phyloP scores from a whole-genome alignment of 768 basidiomycete genomes.

The Pleurotus giganteus region DNA sequence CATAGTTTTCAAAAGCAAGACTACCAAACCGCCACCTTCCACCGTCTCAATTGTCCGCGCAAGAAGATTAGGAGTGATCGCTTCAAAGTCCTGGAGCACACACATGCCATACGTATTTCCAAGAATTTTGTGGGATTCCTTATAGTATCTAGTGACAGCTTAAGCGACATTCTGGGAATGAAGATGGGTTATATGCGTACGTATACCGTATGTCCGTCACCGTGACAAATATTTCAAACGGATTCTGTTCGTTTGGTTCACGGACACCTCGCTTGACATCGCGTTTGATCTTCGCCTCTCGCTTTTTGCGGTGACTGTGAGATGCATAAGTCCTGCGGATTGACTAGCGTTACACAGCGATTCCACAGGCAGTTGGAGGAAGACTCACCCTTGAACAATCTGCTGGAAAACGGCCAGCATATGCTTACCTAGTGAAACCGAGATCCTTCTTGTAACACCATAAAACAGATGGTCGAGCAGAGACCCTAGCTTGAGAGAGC shows the following conservation, averaged over 20 bases:
- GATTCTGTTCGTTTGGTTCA: constrained; percentile 93
- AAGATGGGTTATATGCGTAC: constrained; percentile 40
- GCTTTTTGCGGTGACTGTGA: constrained; percentile 88
- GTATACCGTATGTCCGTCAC: constrained; percentile 99
- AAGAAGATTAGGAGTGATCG: constrained; percentile 94
- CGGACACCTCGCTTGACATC: constrained; percentile 94
- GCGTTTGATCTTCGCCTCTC: constrained; percentile 94
- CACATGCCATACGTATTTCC: constrained; percentile 99
- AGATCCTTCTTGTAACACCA: constrained; percentile 99
- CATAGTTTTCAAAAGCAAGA: constrained; percentile 94
- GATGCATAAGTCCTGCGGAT: constrained; percentile 1
- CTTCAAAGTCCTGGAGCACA: constrained; percentile 96
- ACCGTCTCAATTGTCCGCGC: constrained; percentile 98
- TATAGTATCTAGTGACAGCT: constrained; percentile 70
- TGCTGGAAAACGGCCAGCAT: constrained; percentile 2
- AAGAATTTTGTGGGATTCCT: constrained; percentile 94
- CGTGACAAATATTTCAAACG: constrained; percentile 97
- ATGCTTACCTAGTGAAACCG: constrained; percentile 83
- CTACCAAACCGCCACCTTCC: constrained; percentile 89
- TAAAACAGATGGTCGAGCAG: constrained; percentile 85
- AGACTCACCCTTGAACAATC: neutral
- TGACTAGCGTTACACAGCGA: neutral
- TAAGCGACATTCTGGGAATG: neutral
- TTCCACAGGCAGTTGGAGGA: neutral
- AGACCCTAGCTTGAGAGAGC: constrained; percentile 86